Base-by-base conservation (phyloP, 495 filamentous ascomycete species). In the Aspergillus biplanus region DNA sequence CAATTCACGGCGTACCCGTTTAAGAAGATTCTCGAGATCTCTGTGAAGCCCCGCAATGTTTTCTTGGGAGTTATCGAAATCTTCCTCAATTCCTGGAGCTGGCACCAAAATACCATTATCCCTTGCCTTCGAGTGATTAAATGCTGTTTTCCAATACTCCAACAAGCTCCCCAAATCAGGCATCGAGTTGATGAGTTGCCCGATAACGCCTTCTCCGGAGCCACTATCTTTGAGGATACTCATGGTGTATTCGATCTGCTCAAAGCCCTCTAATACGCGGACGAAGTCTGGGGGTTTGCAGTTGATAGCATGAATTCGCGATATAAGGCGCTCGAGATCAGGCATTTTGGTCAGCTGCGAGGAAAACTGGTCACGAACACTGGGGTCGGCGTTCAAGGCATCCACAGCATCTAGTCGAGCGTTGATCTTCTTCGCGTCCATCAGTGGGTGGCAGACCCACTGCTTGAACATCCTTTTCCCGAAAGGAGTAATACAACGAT, bases 361-460 rank as follows among this genome's bases (percentile, higher is more conserved):
- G 3, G 90, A 90, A 72, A 99, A 95, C 58, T 90, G 85, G 63
- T 96, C 91, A 15, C 89, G 90, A 37, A 94, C 77, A 50, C 81
- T 86, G 1, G 83, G 81, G 69, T 97, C 92, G 1, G 90, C 88
- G 63, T 97, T 97, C 8, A 99, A 76, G 65, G 92, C 87, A 63
- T 98, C 96, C 12, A 99, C 93, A 6, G 96, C 95, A 75, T 99
- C 96, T 7, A 99, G 78, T n/a, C 96, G 83, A 55, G 95, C 91
- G 71, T 98, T 96, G 80, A 98, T 97, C 75, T 88, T 91, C 21
- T 82, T 75, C 18, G 90, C 84, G 77, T 97, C 90, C 63, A 92
- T 90, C 34, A 99, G 82, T 0, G 96, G 96, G 68, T 98, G 96
- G 77, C 95, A 98, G 4, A 98, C 90, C 96, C 96, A 99, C 74